Conservation (phyloP, 2,329 filamentous ascomycete genomes). For the Sphaerulina populicola region DNA sequence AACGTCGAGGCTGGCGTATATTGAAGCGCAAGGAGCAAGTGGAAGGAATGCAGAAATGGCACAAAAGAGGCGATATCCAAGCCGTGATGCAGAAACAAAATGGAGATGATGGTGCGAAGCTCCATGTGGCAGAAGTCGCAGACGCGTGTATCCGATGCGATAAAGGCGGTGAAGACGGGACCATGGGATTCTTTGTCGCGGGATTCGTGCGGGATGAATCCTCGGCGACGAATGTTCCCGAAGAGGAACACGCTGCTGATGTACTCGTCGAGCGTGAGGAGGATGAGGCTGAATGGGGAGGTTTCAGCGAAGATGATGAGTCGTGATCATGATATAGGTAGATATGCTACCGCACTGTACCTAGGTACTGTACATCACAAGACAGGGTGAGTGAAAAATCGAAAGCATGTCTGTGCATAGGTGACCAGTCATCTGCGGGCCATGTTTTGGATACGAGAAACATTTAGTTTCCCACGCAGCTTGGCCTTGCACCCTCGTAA, state of each 20-base stretch:
- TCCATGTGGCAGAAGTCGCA: slow-evolving; percentile 39
- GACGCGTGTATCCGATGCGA: slow-evolving; percentile 75
- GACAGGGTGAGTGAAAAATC: background rate
- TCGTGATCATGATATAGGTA: background rate
- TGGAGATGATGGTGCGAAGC: background rate
- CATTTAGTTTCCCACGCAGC: no score
- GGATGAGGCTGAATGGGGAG: slow-evolving; percentile 38
- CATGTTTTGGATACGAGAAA: no score
- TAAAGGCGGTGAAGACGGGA: slow-evolving; percentile 70
- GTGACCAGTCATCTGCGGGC: no score
- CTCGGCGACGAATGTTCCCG: background rate
- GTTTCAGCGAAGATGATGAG: slow-evolving; percentile 36
- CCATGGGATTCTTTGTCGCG: slow-evolving; percentile 95
- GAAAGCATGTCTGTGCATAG: no score
- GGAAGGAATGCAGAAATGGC: slow-evolving; percentile 66
- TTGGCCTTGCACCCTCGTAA: no score
- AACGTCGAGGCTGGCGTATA: slow-evolving; percentile 66
- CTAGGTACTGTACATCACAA: background rate
- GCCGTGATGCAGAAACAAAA: slow-evolving; percentile 33
- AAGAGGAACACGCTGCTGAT: background rate
- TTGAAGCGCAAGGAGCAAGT: slow-evolving; percentile 64
- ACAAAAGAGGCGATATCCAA: slow-evolving; percentile 43
- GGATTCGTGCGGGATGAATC: slow-evolving; percentile 60
- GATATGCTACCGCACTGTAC: no score
- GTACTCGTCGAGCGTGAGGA: background rate